Conservation (phyloP, 2,329 filamentous ascomycete genomes). For the Pseudogymnoascus sp. region DNA sequence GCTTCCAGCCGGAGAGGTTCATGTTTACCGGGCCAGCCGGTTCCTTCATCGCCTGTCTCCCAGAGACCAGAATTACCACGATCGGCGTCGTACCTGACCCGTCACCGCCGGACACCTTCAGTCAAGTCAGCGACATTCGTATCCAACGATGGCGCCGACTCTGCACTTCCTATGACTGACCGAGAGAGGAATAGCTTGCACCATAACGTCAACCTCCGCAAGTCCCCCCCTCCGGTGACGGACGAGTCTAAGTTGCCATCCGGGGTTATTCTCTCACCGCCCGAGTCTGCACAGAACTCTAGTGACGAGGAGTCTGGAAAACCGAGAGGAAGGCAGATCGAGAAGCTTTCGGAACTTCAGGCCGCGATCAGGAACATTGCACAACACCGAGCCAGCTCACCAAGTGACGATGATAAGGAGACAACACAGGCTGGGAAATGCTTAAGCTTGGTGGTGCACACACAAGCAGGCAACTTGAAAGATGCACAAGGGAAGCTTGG, state of each 20-base stretch:
- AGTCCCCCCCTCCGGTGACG: slow-evolving; percentile 75
- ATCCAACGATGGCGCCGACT: slow-evolving; percentile 18
- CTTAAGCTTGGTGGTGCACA: slow-evolving; percentile 30
- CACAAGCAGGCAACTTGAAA: slow-evolving; percentile 28
- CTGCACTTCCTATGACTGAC: slow-evolving; percentile 23
- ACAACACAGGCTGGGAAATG: slow-evolving; percentile 21
- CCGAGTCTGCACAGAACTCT: slow-evolving; percentile 71
- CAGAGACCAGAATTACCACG: slow-evolving; percentile 47
- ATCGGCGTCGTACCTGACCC: slow-evolving; percentile 57
- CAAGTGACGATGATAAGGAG: slow-evolving; percentile 28
- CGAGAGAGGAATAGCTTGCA: slow-evolving; percentile 22
- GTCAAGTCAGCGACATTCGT: slow-evolving; percentile 28
- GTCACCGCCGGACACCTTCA: slow-evolving; percentile 52
- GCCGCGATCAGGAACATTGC: slow-evolving; percentile 76
- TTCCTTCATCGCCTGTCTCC: slow-evolving; percentile 28
- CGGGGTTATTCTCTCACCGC: slow-evolving; percentile 82
- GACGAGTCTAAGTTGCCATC: slow-evolving; percentile 65
- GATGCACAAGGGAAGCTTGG: slow-evolving; percentile 19
- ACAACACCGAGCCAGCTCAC: slow-evolving; percentile 51
- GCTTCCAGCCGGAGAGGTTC: slow-evolving; percentile 51
- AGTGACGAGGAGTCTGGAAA: slow-evolving; percentile 62
- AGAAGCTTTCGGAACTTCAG: slow-evolving; percentile 52
- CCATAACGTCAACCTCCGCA: slow-evolving; percentile 56
- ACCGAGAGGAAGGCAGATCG: slow-evolving; percentile 26
- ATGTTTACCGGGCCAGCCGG: slow-evolving; percentile 34